phyloP scores from a whole-genome alignment of 768 basidiomycete species.

The Ramaria sp. region DNA sequence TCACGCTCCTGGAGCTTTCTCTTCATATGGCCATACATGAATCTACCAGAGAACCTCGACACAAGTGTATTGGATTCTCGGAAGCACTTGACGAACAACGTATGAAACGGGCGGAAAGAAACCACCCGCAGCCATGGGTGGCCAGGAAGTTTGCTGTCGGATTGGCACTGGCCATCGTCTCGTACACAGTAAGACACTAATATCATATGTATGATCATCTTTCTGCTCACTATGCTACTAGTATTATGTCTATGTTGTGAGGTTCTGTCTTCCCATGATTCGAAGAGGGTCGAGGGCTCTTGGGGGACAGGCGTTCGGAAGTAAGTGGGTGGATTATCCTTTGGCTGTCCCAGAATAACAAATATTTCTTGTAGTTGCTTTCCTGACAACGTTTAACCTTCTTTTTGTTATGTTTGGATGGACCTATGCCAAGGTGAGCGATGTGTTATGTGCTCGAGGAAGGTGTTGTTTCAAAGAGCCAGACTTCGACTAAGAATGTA shows the following conservation, averaged over 20 bases:
- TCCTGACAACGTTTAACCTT: constrained; percentile 51
- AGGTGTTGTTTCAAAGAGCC: background rate
- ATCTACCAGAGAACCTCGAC: background rate
- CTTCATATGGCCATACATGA: background rate
- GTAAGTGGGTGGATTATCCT: constrained; percentile 37
- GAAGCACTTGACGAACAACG: background rate
- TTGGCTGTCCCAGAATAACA: background rate
- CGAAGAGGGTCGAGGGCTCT: constrained; percentile 29
- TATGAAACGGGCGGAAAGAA: background rate
- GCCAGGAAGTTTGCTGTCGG: constrained; percentile 57
- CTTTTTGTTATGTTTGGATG: constrained; percentile 65
- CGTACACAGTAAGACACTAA: constrained; percentile 31
- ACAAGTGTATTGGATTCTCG: background rate
- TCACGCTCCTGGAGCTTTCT: background rate
- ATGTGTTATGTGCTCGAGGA: background rate
- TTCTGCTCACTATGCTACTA: background rate
- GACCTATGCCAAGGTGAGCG: constrained; percentile 62
- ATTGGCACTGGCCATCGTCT: constrained; percentile 48
- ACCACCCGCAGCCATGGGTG: constrained; percentile 49
- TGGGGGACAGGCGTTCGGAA: constrained; percentile 42
- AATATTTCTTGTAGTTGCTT: constrained; percentile 36
- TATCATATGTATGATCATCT: background rate
- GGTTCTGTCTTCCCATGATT: constrained; percentile 67
- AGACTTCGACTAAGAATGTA: constrained; percentile 1
- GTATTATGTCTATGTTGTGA: constrained; percentile 67